Evolutionary conservation across 768 basidiomycete genomes (phyloP), one percentile per base, ranked within the genome.

Genomic region (Boletus huronensis): DNA sequence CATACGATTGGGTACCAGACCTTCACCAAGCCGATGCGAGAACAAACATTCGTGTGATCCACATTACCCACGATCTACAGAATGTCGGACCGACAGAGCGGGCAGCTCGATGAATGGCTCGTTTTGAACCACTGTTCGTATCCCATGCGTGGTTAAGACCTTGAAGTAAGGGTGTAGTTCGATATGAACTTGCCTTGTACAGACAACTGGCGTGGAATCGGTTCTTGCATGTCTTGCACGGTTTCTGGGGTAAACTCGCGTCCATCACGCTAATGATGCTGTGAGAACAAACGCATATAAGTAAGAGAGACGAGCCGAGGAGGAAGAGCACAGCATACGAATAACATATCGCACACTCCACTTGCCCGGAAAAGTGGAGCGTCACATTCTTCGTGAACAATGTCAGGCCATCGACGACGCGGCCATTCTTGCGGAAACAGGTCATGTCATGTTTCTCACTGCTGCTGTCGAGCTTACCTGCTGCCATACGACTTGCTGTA

Each of bases 291-390:
- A 39, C 35, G 42, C 6, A 41, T 32, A 45, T 43, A 28, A 57
- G 40, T 6, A 31, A 29, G 21, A 10, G 16, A 0, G 19, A 53
- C 11, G 7, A 65, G 6, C 35, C 8, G 3, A 36, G 19, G 16
- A 50, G 6, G 19, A 39, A 45, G 16, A 10, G 26, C 0, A 39
- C 51, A 23, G 9, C 52, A 68, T 88, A 93, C 88, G 90, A 92
- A 69, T 95, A 96, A 65, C 93, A 96, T 55, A 99, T 98, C 1
- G 96, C 92, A 70, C 97, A 99, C 62, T 96, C 93, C 3, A 90
- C 90, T 68, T 94, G 88, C 6, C 96, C 96, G 59, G 96, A 92
- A 64, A 98, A 99, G 69, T 98, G 93, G 19, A 90, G 78, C 0
- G 84, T 78, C 41, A 95, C 93, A 66, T 98, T 98, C 72, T 89